Evolutionary conservation across 2,329 filamentous ascomycete species (phyloP).

Genomic region (Epichloe aotearoae): DNA sequence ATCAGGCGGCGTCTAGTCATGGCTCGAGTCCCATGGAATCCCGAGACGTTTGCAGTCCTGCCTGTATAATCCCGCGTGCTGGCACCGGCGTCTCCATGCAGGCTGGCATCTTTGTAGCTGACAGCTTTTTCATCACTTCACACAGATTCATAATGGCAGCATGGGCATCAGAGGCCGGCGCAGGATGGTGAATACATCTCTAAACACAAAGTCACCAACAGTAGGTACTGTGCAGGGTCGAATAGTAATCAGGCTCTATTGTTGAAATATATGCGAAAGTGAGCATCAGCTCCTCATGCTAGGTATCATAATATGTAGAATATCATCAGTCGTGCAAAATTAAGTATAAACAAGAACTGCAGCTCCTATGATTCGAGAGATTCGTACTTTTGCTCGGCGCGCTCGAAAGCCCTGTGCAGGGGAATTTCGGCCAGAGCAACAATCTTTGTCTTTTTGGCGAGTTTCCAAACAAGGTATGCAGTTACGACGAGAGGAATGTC

Average conservation of each 20-base stretch:
- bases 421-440: conserved; percentile 38
- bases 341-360: neutral
- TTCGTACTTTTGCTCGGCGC: conserved; percentile 21
- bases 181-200: too few relatives aligned
- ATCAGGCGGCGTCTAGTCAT: neutral
- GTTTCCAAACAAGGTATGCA: conserved; percentile 51
- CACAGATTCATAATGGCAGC: neutral
- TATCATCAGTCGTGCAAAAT: neutral
- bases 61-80: neutral
- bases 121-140: neutral
- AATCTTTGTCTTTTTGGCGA: conserved; percentile 47
- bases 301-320: neutral
- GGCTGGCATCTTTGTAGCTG: too few relatives aligned
- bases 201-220: too few relatives aligned
- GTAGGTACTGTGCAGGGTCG: neutral
- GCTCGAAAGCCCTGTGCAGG: conserved; percentile 36
- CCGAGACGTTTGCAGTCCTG: neutral
- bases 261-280: neutral
- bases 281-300: neutral
- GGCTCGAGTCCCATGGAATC: neutral
- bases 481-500: conserved; percentile 45
- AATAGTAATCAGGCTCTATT: neutral
- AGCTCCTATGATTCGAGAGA: conserved; percentile 4
- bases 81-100: neutral
- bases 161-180: neutral